Evolutionary conservation across 306 rosid species (phyloP), one percentile per base, ranked within the genome.

Genomic region (Rubus parviflorus): DNA sequence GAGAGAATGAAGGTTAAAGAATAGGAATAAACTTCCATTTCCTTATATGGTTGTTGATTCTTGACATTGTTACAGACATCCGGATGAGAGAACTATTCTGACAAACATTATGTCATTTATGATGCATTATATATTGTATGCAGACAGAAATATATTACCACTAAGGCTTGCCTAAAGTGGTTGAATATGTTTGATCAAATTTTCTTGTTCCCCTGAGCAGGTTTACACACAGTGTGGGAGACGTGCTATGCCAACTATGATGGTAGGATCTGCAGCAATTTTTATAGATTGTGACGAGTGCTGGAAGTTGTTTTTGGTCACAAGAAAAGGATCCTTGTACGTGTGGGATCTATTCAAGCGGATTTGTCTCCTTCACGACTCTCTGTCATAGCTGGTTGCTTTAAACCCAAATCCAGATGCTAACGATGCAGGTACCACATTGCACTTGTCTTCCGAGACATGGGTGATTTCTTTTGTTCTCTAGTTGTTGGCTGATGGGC

Each of bases 231-330:
- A 84, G 78, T 87, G 96, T 77, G 98, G 98, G 79, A 88, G 96
- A 86, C 93, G 98, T 79, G 85, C 97, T 69, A 86, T 91, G 92
- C 97, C 98, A 75, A 83, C 97, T 74, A 93, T 93, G 97, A 88
- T 93, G 91, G 79, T 80, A 86, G 98, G 97, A 58, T 90, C 97
- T 47, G 93, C 98, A 52, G 91, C 98, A 51, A 90, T 97, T 57
- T 93, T 93, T 87, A 81, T 93, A 71, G 97, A 93, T 60, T 93
- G 98, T 41, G 98, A 93, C 12, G 97, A 93, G 81, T 79, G 83
- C 88, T 93, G 97, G 98, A 91, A 83, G 80, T 81, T 93, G 88
- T 82, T 93, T 79, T 76, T 95, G 82, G 98, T 95, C 82, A 92
- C 98, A 63, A 89, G 92, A 78, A 92, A 88, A 68, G 98, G 98